Conservation (phyloP, 2,329 filamentous ascomycete species). For the Alternaria ethzedia region DNA sequence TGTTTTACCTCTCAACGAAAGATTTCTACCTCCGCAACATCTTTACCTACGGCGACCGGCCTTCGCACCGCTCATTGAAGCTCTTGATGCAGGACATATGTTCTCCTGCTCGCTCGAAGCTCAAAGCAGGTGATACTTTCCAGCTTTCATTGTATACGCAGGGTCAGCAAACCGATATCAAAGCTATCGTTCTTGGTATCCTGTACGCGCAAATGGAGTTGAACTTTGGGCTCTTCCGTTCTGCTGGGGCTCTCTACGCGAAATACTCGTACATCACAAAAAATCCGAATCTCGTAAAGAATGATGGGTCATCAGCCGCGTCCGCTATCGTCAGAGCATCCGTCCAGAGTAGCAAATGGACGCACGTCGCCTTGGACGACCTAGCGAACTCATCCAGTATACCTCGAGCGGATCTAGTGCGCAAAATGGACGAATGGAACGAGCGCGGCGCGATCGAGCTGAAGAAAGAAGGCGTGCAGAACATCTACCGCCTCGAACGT, state of each 20-base stretch:
- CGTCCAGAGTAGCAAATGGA: constrained; percentile 52
- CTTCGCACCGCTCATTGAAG: constrained; percentile 58
- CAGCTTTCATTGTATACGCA: constrained; percentile 57
- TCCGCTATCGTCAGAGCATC: constrained; percentile 54
- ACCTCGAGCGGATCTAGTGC: constrained; percentile 57
- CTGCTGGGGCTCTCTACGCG: constrained; percentile 63
- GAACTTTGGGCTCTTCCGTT: constrained; percentile 61
- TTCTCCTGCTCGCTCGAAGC: constrained; percentile 32
- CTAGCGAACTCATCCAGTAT: constrained; percentile 44
- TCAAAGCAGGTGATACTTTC: constrained; percentile 53
- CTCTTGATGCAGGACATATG: constrained; percentile 62
- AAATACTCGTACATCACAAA: constrained; percentile 57
- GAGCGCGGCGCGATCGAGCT: constrained; percentile 59
- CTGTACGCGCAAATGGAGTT: constrained; percentile 68
- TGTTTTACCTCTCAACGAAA: constrained; percentile 64
- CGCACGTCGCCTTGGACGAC: constrained; percentile 58
- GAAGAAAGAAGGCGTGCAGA: constrained; percentile 59
- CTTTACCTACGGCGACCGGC: constrained; percentile 66
- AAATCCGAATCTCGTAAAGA: constrained; percentile 42
- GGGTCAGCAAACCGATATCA: constrained; percentile 61
- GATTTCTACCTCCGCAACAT: constrained; percentile 66
- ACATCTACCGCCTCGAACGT: constrained; percentile 60
- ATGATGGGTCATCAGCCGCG: constrained; percentile 53
- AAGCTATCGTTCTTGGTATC: constrained; percentile 56
- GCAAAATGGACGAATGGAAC: constrained; percentile 62